phyloP scores from a whole-genome alignment of 306 rosid genomes.

The Vigna unguiculata region DNA sequence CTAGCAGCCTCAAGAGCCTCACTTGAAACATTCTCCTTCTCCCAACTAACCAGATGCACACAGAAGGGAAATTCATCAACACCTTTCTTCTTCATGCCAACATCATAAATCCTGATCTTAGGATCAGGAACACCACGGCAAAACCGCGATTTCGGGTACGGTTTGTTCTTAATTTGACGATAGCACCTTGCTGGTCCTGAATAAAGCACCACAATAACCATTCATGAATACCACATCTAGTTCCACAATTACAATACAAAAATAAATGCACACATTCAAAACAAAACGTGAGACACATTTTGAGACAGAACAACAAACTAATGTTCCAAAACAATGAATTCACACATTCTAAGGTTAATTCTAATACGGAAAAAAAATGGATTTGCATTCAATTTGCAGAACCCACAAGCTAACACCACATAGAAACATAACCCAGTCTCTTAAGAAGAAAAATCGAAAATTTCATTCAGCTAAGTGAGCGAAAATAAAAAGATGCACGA shows the following conservation, averaged over 20 bases:
- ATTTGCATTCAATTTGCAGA: neutral
- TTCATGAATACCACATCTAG: neutral
- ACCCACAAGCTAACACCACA: neutral
- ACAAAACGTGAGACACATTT: neutral
- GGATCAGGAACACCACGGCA: conserved; percentile 25
- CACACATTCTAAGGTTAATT: neutral
- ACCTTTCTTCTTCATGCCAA: conserved; percentile 23
- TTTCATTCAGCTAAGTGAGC: neutral
- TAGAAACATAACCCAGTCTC: neutral
- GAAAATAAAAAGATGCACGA: neutral
- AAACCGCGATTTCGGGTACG: conserved; percentile 3
- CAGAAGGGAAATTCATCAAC: conserved; percentile 20
- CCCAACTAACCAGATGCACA: conserved; percentile 31
- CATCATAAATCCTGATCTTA: conserved; percentile 29
- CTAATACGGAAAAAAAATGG: neutral
- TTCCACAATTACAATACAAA: neutral
- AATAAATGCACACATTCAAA: neutral
- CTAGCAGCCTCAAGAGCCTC: conserved; percentile 11
- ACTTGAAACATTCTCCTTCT: conserved; percentile 1
- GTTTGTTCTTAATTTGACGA: conserved; percentile 8
- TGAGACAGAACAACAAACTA: neutral
- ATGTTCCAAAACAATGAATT: neutral
- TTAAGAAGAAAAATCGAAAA: neutral
- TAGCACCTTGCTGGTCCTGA: conserved; percentile 27
- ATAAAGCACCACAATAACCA: neutral